Percentiles rank a stretch among this genome's conserved stretches.
These are phyloP conservation scores for Erodium trifolium DNA, from an alignment of 441 rosid species.

Conservation along the genomic window DNA sequence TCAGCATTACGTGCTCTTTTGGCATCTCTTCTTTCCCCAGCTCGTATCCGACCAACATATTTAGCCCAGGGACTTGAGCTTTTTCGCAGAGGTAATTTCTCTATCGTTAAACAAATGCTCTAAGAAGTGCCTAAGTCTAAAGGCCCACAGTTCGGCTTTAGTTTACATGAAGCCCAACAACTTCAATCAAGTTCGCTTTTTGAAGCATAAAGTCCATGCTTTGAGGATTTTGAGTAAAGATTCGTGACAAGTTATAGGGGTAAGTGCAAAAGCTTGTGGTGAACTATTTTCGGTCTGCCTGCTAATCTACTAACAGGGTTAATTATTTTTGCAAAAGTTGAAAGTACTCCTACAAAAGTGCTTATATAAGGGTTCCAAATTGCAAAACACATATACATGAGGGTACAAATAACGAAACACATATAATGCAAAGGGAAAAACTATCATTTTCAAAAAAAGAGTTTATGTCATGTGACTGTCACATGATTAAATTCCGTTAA, in stretches of 20 bases:
- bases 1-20: constrained; percentile 64
- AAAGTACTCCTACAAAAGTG: no score
- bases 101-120: neutral
- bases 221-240: constrained; percentile 1
- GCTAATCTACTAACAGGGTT: no score
- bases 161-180: neutral
- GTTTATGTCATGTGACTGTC: no score
- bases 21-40: constrained; percentile 69
- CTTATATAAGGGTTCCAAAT: no score
- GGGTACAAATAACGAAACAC: no score
- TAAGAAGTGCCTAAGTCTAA: neutral
- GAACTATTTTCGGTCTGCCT: no score
- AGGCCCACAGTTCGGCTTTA: neutral
- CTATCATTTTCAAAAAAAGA: no score
- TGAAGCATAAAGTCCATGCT: neutral
- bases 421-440: no score
- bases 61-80: constrained; percentile 63
- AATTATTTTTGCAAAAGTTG: no score
- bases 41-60: constrained; percentile 44
- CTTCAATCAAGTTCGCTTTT: neutral
- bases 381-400: no score
- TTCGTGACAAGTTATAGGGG: neutral
- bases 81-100: constrained; percentile 55
- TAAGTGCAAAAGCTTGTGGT: no score
- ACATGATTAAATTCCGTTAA: no score